Evolutionary conservation across 2,329 filamentous ascomycete species (phyloP).

Genomic region (Aureobasidium sp.): DNA sequence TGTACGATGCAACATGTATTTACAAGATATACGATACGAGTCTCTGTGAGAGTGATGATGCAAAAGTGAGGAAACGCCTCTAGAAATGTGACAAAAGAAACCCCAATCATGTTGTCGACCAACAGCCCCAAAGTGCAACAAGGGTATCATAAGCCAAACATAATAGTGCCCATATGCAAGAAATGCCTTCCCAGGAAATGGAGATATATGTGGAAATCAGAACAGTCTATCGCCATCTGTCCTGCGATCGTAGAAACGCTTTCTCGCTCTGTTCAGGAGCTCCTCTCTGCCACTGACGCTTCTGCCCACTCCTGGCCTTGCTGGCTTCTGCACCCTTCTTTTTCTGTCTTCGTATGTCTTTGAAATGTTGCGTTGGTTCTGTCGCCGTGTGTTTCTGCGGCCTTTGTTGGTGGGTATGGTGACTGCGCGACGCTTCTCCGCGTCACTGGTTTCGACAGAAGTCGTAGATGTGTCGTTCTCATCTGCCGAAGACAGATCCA

Average conservation of each 20-base stretch:
- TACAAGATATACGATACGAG: not conserved
- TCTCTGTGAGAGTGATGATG: not conserved
- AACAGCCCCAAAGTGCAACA: not conserved
- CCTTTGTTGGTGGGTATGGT: not conserved
- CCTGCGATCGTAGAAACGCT: conserved; percentile 5
- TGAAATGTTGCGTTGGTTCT: not conserved
- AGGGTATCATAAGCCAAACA: conserved; percentile 14
- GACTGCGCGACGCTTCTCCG: not conserved
- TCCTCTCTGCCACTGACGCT: conserved; percentile 11
- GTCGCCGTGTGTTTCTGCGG: conserved; percentile 2
- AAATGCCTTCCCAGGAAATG: not conserved
- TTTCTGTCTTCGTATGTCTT: not conserved
- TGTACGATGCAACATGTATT: too few species aligned
- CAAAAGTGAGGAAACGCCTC: not conserved
- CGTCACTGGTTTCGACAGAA: conserved; percentile 4
- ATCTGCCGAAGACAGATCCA: not conserved
- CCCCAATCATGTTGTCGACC: not conserved
- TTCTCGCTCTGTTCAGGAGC: conserved; percentile 7
- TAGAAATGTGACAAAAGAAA: not conserved
- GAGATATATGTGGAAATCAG: not conserved
- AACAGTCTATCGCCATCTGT: not conserved
- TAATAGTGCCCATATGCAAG: not conserved
- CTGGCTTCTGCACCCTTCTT: conserved; percentile 5
- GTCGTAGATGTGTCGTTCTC: conserved; percentile 7
- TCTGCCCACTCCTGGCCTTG: not conserved